These are phyloP conservation scores for Aspergillus unguis DNA, from an alignment of 2,329 filamentous ascomycete species.

Conservation along the genomic window DNA sequence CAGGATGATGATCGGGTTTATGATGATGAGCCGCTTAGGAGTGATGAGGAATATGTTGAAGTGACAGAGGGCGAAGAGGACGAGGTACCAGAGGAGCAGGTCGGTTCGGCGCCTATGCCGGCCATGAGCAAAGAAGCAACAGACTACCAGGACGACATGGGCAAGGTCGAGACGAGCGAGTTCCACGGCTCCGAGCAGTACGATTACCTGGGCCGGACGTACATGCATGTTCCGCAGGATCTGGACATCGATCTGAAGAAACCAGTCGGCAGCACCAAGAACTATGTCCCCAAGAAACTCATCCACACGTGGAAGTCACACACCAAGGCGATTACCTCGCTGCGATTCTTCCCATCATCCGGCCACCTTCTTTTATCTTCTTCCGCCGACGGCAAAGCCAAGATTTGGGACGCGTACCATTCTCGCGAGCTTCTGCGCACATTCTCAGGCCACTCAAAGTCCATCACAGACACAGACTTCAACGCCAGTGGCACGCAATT, in stretches of 20 bases:
- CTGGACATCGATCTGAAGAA: conserved; percentile 81
- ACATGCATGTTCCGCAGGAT: conserved; percentile 95
- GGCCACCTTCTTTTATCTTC: conserved; percentile 86
- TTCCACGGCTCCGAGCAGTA: conserved; percentile 81
- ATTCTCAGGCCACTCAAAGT: conserved; percentile 87
- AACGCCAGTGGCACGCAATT: conserved; percentile 79
- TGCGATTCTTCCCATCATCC: conserved; percentile 84
- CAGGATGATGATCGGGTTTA: conserved; percentile 68
- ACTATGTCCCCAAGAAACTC: conserved; percentile 92
- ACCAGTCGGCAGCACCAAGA: conserved; percentile 74
- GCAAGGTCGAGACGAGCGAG: conserved; percentile 73
- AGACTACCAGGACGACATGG: conserved; percentile 51
- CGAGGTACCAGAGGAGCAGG: background rate
- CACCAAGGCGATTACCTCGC: conserved; percentile 77
- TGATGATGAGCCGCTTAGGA: conserved; percentile 65
- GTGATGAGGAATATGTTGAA: conserved; percentile 76
- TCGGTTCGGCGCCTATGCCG: conserved; percentile 43
- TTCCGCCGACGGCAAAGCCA: conserved; percentile 86
- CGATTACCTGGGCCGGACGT: conserved; percentile 93
- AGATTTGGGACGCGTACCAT: conserved; percentile 94
- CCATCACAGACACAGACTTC: conserved; percentile 86
- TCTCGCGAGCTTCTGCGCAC: conserved; percentile 81
- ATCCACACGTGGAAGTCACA: conserved; percentile 86
- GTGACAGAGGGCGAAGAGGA: conserved; percentile 54
- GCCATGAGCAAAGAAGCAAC: conserved; percentile 51